phyloP scores from a whole-genome alignment of 164 flowering plant species.

The Euptelea pleiosperma region DNA sequence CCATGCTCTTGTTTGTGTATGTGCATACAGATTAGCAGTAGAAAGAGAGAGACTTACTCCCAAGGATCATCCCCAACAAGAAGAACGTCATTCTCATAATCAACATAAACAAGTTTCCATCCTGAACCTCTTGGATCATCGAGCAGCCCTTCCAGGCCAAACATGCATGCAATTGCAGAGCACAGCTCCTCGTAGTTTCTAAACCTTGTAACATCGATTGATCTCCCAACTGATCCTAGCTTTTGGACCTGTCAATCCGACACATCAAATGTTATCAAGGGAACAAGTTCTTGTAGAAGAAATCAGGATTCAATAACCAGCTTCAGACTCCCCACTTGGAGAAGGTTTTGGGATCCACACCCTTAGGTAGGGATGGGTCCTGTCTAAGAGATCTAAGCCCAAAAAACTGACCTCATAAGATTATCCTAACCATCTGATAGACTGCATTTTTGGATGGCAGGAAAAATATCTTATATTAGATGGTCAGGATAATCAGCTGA shows the following conservation, averaged over 20 bases:
- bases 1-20: not conserved
- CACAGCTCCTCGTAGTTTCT: slow-evolving; percentile 71
- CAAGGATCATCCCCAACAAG: slow-evolving; percentile 99
- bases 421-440: too few species aligned
- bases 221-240: slow-evolving; percentile 96
- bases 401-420: too few species aligned
- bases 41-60: slow-evolving; percentile 68
- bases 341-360: too few species aligned
- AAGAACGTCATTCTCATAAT: slow-evolving; percentile 91
- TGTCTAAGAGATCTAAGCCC: too few species aligned
- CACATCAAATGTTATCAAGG: slow-evolving; percentile 2
- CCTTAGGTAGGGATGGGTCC: too few species aligned
- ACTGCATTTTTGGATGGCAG: too few species aligned
- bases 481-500: too few species aligned
- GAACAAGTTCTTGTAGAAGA: not conserved
- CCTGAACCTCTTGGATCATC: slow-evolving; percentile 67
- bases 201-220: slow-evolving; percentile 81
- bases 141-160: slow-evolving; percentile 84
- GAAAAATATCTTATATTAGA: too few species aligned
- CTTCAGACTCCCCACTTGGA: too few species aligned
- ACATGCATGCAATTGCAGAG: slow-evolving; percentile 85
- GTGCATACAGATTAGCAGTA: not conserved
- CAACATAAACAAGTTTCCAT: slow-evolving; percentile 93
- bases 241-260: slow-evolving; percentile 79
- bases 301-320: too few species aligned